Conservation (phyloP, 2,329 filamentous ascomycete genomes). For the Arthrinium phaeospermum region DNA sequence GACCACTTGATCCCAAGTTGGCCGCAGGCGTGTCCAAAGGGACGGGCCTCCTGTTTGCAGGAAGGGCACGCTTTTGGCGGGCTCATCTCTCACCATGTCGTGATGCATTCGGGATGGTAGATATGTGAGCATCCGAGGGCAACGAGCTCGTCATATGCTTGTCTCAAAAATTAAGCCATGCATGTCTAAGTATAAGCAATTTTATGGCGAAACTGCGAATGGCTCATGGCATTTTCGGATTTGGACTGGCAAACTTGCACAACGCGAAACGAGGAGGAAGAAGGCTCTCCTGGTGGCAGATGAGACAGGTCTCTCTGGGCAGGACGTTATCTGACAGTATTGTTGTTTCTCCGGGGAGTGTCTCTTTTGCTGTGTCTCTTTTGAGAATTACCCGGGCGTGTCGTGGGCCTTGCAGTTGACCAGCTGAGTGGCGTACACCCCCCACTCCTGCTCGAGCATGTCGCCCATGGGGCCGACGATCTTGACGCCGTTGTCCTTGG, state of each 20-base stretch:
- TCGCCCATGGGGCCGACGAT: slow-evolving; percentile 97
- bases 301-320: not conserved
- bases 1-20: too few species aligned
- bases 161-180: too few species aligned
- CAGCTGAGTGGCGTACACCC: slow-evolving; percentile 83
- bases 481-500: slow-evolving; percentile 91
- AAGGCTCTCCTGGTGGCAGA: not conserved
- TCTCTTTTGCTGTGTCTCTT: not conserved
- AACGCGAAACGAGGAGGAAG: too few species aligned
- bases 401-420: slow-evolving; percentile 83
- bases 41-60: not conserved
- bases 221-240: too few species aligned
- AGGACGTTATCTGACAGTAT: not conserved
- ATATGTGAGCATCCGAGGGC: not conserved
- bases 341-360: not conserved
- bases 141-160: not conserved
- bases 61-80: not conserved
- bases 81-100: not conserved
- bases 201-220: too few species aligned
- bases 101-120: slow-evolving; percentile 9
- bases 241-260: too few species aligned
- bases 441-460: slow-evolving; percentile 97
- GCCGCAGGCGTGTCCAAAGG: not conserved
- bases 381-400: not conserved
- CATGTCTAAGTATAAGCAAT: too few species aligned